phyloP scores from a whole-genome alignment of 2,329 filamentous ascomycete species.

The Colletotrichum sp. region DNA sequence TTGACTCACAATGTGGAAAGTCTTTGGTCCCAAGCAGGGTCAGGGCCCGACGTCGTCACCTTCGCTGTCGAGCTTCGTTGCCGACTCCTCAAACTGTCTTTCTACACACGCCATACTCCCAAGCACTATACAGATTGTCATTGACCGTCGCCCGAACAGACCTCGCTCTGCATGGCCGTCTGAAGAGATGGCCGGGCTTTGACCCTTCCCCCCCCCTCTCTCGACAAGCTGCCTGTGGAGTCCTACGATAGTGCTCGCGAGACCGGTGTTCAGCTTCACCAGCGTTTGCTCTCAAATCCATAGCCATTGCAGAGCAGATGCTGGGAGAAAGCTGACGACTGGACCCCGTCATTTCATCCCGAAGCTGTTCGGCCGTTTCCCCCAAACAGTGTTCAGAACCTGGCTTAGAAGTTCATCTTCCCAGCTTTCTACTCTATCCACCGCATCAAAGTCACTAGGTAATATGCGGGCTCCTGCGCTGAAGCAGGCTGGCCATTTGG shows the following conservation, averaged over 20 bases:
- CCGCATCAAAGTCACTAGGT: neutral
- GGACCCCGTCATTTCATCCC: neutral
- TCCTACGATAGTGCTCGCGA: neutral
- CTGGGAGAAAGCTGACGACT: neutral
- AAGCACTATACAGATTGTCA: neutral
- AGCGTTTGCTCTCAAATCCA: no score
- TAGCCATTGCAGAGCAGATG: neutral
- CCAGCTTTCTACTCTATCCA: neutral
- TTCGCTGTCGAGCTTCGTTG: neutral
- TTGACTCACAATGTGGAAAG: conserved; percentile 17
- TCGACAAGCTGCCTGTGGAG: neutral
- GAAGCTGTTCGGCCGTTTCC: neutral
- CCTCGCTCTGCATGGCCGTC: conserved; percentile 2
- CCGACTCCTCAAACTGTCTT: neutral
- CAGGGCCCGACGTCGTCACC: neutral
- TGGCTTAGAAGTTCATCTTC: neutral
- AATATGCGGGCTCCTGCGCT: conserved; percentile 11
- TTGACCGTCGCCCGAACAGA: neutral
- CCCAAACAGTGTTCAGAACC: neutral
- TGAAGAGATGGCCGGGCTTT: conserved; percentile 17
- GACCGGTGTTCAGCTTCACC: neutral
- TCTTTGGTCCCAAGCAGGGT: neutral
- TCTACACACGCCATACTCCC: neutral
- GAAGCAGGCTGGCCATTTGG: conserved; percentile 10
- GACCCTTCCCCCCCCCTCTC: neutral